Evolutionary conservation across 2,329 filamentous ascomycete species (phyloP).

Genomic region (Alternaria sp.): DNA sequence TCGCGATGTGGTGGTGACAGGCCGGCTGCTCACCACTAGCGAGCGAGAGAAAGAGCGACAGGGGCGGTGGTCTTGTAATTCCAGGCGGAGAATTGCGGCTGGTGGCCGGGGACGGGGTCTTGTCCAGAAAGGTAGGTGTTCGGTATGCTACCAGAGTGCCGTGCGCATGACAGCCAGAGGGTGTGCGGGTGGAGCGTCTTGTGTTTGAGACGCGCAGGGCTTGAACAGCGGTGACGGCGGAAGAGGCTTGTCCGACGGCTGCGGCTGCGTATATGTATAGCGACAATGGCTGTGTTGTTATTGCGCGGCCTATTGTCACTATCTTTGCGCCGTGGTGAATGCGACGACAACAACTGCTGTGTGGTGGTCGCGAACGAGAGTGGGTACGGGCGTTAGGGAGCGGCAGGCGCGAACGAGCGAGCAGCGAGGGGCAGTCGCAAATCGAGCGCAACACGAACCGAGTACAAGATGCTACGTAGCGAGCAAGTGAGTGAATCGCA

Average conservation of each 20-base stretch:
- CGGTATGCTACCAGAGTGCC: constrained; percentile 30
- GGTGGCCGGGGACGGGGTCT: constrained; percentile 18
- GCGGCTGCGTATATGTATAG: constrained; percentile 27
- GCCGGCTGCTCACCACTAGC: constrained; percentile 50
- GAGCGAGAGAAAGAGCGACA: constrained; percentile 40
- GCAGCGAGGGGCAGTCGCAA: constrained; percentile 26
- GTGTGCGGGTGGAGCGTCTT: constrained; percentile 34
- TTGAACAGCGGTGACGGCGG: constrained; percentile 37
- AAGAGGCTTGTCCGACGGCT: constrained; percentile 22
- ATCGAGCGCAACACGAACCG: constrained; percentile 21
- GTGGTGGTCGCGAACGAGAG: constrained; percentile 8
- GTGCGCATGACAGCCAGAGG: constrained; percentile 41
- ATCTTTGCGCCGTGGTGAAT: constrained; percentile 28
- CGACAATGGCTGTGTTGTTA: constrained; percentile 10
- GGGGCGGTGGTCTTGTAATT: constrained; percentile 31
- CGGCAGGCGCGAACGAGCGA: constrained; percentile 32
- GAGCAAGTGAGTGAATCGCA: constrained; percentile 28
- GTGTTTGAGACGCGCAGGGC: constrained; percentile 44
- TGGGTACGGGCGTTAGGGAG: constrained; percentile 26
- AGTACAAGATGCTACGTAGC: constrained; percentile 18
- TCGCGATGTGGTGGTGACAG: constrained; percentile 42
- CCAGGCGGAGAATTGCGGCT: constrained; percentile 23
- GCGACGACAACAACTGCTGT: constrained; percentile 6
- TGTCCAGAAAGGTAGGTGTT: constrained; percentile 21
- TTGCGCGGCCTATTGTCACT: constrained; percentile 11